Evolutionary conservation across 2,329 filamentous ascomycete genomes (phyloP), one percentile per base, ranked within the genome.

Genomic region (Nemania abortiva): DNA sequence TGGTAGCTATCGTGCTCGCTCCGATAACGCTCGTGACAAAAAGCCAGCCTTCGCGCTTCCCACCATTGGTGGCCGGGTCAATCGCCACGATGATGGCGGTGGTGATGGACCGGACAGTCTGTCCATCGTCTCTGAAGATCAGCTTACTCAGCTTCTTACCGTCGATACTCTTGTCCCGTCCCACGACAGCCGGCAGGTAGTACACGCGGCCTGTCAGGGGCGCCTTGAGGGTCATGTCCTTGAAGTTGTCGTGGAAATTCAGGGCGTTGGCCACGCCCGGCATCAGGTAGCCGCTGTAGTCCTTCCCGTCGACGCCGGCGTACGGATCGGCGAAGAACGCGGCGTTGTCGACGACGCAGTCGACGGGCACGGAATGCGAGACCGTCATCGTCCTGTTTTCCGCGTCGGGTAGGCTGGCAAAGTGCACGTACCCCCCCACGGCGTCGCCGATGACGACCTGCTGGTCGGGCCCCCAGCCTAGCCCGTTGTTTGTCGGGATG

Each of bases 61-160:
- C 82, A 0, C 70, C 78, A 56, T 84, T 82, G 13, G 79, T 72
- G 15, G 75, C 74, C 0, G 86, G 86, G 47, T 88, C 83, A 60
- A 88, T 84, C 0, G 84, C 82, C 1, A 90, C 81, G 52, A 90
- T 66, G 0, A 89, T 82, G 0, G 86, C 86, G 0, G 83, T 80
- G 65, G 86, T 89, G 0, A 82, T 83, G 6, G 81, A 83, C 11
- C 87, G 80, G 29, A 90, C 78, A 18, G 79, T 79, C 0, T 75
- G 78, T 0, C 88, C 86, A 58, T 90, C 87, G 69, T 90, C 89
- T 53, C 87, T 82, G 66, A 90, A 89, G 0, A 91, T 55, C 1
- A 88, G 58, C 42, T 29, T 72, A 3, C 53, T 56, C n/a, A 76
- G 79, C 22, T 80, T 83, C 58, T 83, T 79, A 83, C 84, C 87